Conservation (phyloP, 1,139 yeast genomes). For the Lodderomyces metapsilosis region DNA sequence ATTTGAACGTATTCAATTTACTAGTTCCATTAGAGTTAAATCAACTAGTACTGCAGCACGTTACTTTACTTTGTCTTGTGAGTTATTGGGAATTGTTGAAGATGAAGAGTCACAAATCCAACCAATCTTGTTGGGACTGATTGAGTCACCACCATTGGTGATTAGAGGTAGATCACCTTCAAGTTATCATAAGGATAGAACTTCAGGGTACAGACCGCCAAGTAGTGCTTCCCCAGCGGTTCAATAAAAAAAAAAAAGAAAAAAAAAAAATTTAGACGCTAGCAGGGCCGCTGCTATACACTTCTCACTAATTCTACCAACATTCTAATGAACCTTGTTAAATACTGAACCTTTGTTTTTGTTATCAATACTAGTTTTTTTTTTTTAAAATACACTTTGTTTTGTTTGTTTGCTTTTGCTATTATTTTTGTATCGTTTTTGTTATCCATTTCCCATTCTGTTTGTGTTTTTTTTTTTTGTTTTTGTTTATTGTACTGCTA, state of each 20-base stretch:
- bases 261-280: too few species aligned
- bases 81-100: constrained; percentile 50
- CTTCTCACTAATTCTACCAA: neutral
- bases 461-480: neutral
- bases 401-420: neutral
- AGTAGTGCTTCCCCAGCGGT: constrained; percentile 10
- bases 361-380: too few species aligned
- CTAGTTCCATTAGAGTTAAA: constrained; percentile 58
- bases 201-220: constrained; percentile 34
- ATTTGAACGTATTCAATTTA: constrained; percentile 67
- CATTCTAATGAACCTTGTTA: neutral
- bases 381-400: neutral
- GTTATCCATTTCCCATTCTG: too few species aligned
- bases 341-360: neutral
- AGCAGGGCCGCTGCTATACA: neutral
- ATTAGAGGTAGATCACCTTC: constrained; percentile 71
- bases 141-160: constrained; percentile 63
- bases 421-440: neutral
- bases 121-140: constrained; percentile 37
- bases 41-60: constrained; percentile 44
- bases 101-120: constrained; percentile 39
- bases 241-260: neutral
- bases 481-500: neutral
- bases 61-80: constrained; percentile 54
- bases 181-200: constrained; percentile 49